Evolutionary conservation across 2,329 filamentous ascomycete species (phyloP).

Genomic region (Colletotrichum horii): DNA sequence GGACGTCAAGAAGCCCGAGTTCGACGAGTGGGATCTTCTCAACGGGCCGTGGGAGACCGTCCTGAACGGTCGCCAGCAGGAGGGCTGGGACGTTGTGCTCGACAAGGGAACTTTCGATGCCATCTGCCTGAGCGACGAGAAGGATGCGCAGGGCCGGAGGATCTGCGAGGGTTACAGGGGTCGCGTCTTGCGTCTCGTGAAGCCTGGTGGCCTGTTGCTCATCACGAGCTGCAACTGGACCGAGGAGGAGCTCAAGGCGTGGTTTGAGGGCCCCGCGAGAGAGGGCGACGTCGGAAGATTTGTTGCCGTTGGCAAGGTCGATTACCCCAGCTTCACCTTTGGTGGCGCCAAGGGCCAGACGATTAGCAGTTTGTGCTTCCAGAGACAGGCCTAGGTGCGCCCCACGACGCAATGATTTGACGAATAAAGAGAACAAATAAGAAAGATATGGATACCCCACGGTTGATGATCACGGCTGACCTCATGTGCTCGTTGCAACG

Average conservation of each 20-base stretch:
- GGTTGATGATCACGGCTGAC: neutral
- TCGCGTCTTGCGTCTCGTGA: slow-evolving; percentile 72
- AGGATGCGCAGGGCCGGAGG: slow-evolving; percentile 57
- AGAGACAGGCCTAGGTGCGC: slow-evolving; percentile 36
- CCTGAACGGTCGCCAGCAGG: slow-evolving; percentile 29
- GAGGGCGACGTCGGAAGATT: slow-evolving; percentile 47
- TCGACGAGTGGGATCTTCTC: slow-evolving; percentile 69
- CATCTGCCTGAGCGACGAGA: slow-evolving; percentile 74
- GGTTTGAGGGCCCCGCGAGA: slow-evolving; percentile 67
- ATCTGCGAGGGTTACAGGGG: slow-evolving; percentile 78
- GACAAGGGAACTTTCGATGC: slow-evolving; percentile 99
- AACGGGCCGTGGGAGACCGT: slow-evolving; percentile 41
- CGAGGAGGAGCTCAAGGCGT: slow-evolving; percentile 79
- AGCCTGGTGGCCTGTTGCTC: slow-evolving; percentile 74
- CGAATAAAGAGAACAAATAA: neutral
- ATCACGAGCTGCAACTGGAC: slow-evolving; percentile 99
- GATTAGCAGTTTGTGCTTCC: slow-evolving; percentile 86
- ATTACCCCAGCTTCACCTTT: slow-evolving; percentile 88
- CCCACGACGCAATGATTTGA: slow-evolving; percentile 1
- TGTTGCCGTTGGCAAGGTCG: slow-evolving; percentile 69
- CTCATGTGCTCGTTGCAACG: neutral
- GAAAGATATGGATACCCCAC: neutral
- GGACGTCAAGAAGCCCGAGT: slow-evolving; percentile 38
- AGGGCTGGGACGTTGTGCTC: slow-evolving; percentile 87
- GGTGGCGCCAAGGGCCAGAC: slow-evolving; percentile 88